Conservation (phyloP, 495 filamentous ascomycete genomes). For the Jackrogersella multiformis region DNA sequence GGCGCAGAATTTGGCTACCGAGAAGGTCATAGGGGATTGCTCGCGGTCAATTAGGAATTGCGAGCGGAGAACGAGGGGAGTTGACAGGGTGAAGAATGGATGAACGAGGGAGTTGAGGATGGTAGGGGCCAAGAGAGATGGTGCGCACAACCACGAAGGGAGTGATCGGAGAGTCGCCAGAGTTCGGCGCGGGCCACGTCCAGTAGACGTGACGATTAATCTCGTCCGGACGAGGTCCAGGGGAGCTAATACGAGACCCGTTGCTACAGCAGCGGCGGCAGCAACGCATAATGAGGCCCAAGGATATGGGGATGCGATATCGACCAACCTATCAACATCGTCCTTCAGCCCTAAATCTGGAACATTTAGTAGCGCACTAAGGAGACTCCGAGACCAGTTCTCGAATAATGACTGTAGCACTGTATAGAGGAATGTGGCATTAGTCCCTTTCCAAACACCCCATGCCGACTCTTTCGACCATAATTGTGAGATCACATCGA, state of each 20-base stretch:
- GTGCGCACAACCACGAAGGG: slow-evolving; percentile 77
- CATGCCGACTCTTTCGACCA: slow-evolving; percentile 90
- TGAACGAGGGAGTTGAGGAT: slow-evolving; percentile 85
- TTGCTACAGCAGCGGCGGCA: slow-evolving; percentile 80
- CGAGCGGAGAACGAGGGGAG: slow-evolving; percentile 81
- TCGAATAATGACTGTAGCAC: slow-evolving; percentile 85
- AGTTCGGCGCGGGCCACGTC: slow-evolving; percentile 74
- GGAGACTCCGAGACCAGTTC: slow-evolving; percentile 82
- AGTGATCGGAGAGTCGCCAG: slow-evolving; percentile 77
- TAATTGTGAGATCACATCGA: slow-evolving; percentile 80
- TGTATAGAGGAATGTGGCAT: slow-evolving; percentile 88
- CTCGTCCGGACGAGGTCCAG: slow-evolving; percentile 90
- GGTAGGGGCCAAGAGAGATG: slow-evolving; percentile 79
- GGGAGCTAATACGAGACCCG: slow-evolving; percentile 81
- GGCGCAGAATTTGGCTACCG: slow-evolving; percentile 77
- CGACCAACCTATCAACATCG: slow-evolving; percentile 59
- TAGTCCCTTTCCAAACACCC: slow-evolving; percentile 94
- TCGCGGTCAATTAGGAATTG: slow-evolving; percentile 83
- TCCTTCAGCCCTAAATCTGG: slow-evolving; percentile 76
- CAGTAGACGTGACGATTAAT: slow-evolving; percentile 83
- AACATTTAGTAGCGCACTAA: slow-evolving; percentile 83
- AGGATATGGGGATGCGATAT: slow-evolving; percentile 75
- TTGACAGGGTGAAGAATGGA: slow-evolving; percentile 77
- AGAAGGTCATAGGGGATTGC: slow-evolving; percentile 80
- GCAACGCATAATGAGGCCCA: slow-evolving; percentile 78